These are phyloP conservation scores for Bromus sterilis DNA, from an alignment of 176 grass and related monocot genomes.

Conservation along the genomic window DNA sequence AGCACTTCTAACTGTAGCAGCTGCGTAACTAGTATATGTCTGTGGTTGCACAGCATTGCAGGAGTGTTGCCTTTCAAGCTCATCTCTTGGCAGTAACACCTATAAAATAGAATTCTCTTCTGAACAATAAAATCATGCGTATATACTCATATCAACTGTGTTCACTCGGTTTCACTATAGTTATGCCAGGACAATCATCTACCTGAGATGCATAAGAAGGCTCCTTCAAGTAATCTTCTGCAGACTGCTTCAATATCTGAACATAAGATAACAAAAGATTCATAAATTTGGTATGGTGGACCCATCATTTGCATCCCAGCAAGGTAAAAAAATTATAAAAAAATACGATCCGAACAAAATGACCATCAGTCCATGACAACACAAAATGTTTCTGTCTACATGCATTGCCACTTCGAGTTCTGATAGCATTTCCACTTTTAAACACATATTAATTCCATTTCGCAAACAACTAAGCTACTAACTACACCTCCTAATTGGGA, in stretches of 20 bases:
- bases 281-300: not conserved
- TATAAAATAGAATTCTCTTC: slow-evolving; percentile 28
- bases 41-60: slow-evolving; percentile 15
- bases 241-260: slow-evolving; percentile 67
- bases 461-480: not conserved
- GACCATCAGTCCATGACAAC: not conserved
- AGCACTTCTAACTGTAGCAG: slow-evolving; percentile 60
- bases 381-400: not conserved
- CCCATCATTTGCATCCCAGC: not conserved
- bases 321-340: slow-evolving; percentile 16
- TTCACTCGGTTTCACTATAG: slow-evolving; percentile 10
- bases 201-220: slow-evolving; percentile 70
- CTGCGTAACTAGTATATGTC: slow-evolving; percentile 39
- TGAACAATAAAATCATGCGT: slow-evolving; percentile 13
- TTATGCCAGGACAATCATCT: slow-evolving; percentile 9
- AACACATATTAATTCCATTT: not conserved
- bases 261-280: slow-evolving; percentile 13
- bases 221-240: slow-evolving; percentile 63
- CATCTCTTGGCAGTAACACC: slow-evolving; percentile 63
- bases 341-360: not conserved
- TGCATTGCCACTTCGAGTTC: not conserved
- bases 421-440: not conserved
- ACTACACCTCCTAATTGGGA: not conserved
- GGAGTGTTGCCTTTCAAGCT: slow-evolving; percentile 49
- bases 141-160: not conserved